Conservation (phyloP, 805 yeast genomes). For the Candida odintsovae region DNA sequence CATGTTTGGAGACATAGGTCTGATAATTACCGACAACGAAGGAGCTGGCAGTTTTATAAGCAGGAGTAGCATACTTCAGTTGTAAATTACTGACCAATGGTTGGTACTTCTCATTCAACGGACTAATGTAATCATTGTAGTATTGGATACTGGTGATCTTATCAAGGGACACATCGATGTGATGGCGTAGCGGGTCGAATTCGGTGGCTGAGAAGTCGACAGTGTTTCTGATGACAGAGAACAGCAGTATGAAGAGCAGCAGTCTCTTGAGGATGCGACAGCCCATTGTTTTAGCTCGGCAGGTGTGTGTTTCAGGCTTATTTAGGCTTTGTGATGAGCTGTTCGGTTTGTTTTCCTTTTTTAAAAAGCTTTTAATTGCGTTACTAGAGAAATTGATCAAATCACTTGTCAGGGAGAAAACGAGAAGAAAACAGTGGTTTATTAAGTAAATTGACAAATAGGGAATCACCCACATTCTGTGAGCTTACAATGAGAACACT, state of each 20-base stretch:
- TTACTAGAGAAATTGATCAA: too few species aligned
- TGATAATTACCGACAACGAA: slow-evolving; percentile 9
- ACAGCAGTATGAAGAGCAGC: slow-evolving; percentile 9
- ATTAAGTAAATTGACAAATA: too few species aligned
- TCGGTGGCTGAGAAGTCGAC: slow-evolving; percentile 20
- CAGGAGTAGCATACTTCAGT: slow-evolving; percentile 9
- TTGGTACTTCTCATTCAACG: slow-evolving; percentile 9
- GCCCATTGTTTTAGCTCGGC: neutral
- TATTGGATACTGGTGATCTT: slow-evolving; percentile 6
- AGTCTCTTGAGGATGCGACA: slow-evolving; percentile 8
- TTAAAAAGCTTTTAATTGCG: too few species aligned
- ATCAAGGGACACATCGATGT: slow-evolving; percentile 5
- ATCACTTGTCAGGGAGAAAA: too few species aligned
- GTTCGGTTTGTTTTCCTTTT: neutral
- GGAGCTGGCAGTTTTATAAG: slow-evolving; percentile 1
- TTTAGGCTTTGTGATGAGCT: neutral
- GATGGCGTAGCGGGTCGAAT: slow-evolving; percentile 19
- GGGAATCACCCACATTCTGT: too few species aligned
- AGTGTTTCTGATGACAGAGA: slow-evolving; percentile 9
- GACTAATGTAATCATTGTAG: slow-evolving; percentile 18
- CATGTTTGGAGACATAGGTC: slow-evolving; percentile 9
- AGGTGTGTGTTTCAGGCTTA: neutral
- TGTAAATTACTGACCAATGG: slow-evolving; percentile 6
- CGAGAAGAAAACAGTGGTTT: too few species aligned
- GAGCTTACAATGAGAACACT: too few species aligned